Conservation (phyloP, 2,329 filamentous ascomycete species). For the Calycina herbarum region DNA sequence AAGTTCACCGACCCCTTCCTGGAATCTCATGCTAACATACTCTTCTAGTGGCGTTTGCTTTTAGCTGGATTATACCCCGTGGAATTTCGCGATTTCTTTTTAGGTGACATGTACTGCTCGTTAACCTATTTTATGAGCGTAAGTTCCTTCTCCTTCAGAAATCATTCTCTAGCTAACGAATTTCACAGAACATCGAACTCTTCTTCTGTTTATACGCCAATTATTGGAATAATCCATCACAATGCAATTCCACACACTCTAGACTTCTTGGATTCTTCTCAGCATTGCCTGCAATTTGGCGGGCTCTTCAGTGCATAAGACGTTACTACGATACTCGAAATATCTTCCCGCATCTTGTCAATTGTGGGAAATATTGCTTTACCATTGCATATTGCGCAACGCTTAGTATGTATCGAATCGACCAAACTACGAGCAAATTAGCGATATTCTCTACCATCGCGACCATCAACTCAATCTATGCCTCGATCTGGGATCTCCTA, state of each 20-base stretch:
- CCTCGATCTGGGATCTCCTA: conserved; percentile 86
- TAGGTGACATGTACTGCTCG: conserved; percentile 97
- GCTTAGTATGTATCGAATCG: conserved; percentile 80
- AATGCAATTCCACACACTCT: conserved; percentile 86
- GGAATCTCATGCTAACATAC: conserved; percentile 35
- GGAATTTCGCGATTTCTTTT: conserved; percentile 95
- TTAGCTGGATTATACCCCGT: conserved; percentile 88
- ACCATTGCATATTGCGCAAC: conserved; percentile 78
- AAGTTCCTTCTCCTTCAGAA: conserved; percentile 42
- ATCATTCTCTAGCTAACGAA: background rate
- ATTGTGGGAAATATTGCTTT: conserved; percentile 86
- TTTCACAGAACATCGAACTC: conserved; percentile 73
- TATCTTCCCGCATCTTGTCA: conserved; percentile 87
- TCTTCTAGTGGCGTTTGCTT: conserved; percentile 72
- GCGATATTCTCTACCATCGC: conserved; percentile 80
- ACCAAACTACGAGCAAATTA: conserved; percentile 55
- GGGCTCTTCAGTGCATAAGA: conserved; percentile 83
- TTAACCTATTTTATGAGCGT: conserved; percentile 86
- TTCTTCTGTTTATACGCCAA: conserved; percentile 94
- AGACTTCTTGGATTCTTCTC: conserved; percentile 83
- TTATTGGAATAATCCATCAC: conserved; percentile 67
- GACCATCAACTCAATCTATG: conserved; percentile 79
- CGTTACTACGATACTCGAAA: conserved; percentile 87
- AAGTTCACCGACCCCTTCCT: conserved; percentile 40
- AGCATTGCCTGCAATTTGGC: conserved; percentile 83